Evolutionary conservation across 2,329 filamentous ascomycete species (phyloP), one percentile per base, ranked within the genome.

Genomic region (Zopfia rhizophila): DNA sequence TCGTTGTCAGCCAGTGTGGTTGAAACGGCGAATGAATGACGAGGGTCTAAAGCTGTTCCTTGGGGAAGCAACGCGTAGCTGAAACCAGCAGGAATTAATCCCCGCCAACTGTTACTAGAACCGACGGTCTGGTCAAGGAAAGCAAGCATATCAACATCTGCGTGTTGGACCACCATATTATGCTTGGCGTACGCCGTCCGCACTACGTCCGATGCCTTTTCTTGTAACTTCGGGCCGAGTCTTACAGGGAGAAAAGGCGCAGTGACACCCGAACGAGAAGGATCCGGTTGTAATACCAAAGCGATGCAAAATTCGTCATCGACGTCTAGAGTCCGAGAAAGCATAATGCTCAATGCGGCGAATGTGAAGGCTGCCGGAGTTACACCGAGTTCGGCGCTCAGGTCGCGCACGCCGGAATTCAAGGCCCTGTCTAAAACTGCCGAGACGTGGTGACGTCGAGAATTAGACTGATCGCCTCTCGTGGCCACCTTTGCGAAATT

Each of bases 271-370:
- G 33, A 13, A 14, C 33, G 33, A 37, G 33, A 37, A 12, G 19
- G 17, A 19, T 37, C 33, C 12, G 13, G 16, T 12, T 37, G 19
- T 37, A 37, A 10, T 5, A 22, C 33, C 33, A 24, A 11, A 24
- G 33, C 33, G 16, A 37, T 24, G 33, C 10, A 37, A 24, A 37
- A 37, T 10, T 37, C 33, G 19, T 37, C 21, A n/a, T 37, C 33
- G 5, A 16, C 21, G 7, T 24, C 33, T n/a, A 37, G 19, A 22
- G 33, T 37, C 11, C 33, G 33, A 5, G 17, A 22, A n/a, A 37
- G 33, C 17, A 37, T 23, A 16, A 37, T 37, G 21, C 33, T 24
- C 16, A 37, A 37, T 14, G 18, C 33, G 19, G 16, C 13, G 21
- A 37, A 22, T 16, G 21, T 11, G 19, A 37, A 10, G 33, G 33